Evolutionary conservation across 495 filamentous ascomycete species (phyloP), one percentile per base, ranked within the genome.

Genomic region (Penicillium flavigenum): DNA sequence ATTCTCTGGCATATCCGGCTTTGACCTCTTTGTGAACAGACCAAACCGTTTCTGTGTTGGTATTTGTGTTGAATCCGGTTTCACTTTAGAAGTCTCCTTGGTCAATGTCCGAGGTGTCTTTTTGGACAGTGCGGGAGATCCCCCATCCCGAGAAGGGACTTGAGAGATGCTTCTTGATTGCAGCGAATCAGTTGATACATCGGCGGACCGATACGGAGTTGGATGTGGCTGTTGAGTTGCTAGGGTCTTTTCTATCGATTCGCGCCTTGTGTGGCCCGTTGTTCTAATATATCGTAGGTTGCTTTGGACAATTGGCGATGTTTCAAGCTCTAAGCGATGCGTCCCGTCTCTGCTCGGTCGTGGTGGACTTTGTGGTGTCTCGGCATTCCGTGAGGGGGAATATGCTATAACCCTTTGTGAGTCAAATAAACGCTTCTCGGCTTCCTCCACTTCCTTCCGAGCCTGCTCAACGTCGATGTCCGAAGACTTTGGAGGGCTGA

Each of bases 301-400:
- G 72, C 89, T 93, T 47, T 88, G 88, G 24, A 96, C 85, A 26
- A 95, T 73, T 16, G 88, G 85, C 11, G 86, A 83, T 6, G 84
- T 77, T 9, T 83, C 80, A 39, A 82, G 71, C 29, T 82, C 73
- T 44, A 96, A 77, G 51, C 85, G 83, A 45, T 86, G 80, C 2
- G 88, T 89, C 10, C 90, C 90, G 60, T 94, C 86, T 79, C 92
- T 79, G 66, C 90, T 97, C 5, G 92, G 92, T 55, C 92, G 74
- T 46, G 74, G 67, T 45, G 66, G 66, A 22, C 61, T 67, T 19
- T 54, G 59, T n/a, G 61, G 60, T 9, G 8, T 38, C 34, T 56
- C 54, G 11, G 48, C 26, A 17, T 29, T 27, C 42, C 51, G 31
- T 41, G 36, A 16, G 19, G 45, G 32, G 53, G 53, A 54, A 26